Conservation (phyloP, 805 yeast genomes). For the Limtongia smithiae region DNA sequence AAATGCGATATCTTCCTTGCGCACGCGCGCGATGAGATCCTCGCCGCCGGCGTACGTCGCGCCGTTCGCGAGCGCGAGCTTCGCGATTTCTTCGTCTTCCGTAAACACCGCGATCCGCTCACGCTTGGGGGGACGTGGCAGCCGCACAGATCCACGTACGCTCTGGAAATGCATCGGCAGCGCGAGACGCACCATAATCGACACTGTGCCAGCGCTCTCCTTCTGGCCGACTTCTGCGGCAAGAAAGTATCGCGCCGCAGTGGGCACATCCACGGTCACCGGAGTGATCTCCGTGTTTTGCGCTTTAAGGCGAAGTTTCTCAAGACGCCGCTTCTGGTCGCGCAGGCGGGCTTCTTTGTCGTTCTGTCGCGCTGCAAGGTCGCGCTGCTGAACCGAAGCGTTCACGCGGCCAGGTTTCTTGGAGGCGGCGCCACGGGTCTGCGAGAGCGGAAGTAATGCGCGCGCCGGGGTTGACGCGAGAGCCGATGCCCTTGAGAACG, state of each 20-base stretch:
- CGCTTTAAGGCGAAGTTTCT: conserved; percentile 39
- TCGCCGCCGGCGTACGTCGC: conserved; percentile 69
- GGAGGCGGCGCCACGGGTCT: no score
- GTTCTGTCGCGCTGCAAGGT: conserved; percentile 3
- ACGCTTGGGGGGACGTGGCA: conserved; percentile 69
- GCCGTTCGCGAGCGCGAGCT: conserved; percentile 55
- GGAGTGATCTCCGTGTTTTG: conserved; percentile 50
- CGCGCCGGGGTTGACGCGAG: no score
- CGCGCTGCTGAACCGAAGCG: conserved; percentile 3
- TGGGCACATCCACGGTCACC: conserved; percentile 59
- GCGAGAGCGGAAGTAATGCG: no score
- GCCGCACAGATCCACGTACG: conserved; percentile 62
- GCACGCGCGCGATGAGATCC: conserved; percentile 62
- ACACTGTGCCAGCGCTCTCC: conserved; percentile 62
- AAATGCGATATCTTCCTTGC: conserved; percentile 53
- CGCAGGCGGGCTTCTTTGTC: conserved; percentile 34
- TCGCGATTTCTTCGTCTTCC: conserved; percentile 49
- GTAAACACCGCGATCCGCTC: conserved; percentile 69
- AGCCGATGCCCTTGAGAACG: no score
- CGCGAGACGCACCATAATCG: conserved; percentile 59
- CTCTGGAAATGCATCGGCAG: conserved; percentile 77
- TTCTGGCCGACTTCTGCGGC: conserved; percentile 91
- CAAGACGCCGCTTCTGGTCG: conserved; percentile 30
- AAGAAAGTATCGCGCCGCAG: conserved; percentile 66
- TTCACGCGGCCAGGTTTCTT: no score